Conservation (phyloP, 2,329 filamentous ascomycete species). For the Claviceps cyperi region DNA sequence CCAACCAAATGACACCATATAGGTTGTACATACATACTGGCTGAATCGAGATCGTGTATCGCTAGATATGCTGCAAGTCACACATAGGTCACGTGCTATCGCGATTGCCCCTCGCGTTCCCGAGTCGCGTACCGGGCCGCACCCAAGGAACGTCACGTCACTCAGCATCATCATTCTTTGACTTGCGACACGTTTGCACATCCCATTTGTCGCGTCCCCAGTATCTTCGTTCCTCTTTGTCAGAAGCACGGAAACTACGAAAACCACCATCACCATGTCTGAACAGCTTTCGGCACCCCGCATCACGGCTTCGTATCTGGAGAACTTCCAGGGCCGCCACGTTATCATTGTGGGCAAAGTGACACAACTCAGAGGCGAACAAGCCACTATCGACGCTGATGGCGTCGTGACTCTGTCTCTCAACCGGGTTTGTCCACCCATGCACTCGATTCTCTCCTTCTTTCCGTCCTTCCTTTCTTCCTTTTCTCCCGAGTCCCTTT, state of each 20-base stretch:
- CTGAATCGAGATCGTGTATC: no score
- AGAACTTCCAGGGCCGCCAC: slow-evolving; percentile 57
- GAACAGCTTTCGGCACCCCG: slow-evolving; percentile 61
- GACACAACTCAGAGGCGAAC: slow-evolving; percentile 64
- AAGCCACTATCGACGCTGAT: slow-evolving; percentile 65
- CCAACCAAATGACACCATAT: no score
- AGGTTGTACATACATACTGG: no score
- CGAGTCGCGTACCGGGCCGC: background rate
- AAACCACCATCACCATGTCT: slow-evolving; percentile 34
- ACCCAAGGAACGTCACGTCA: background rate
- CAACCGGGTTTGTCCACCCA: slow-evolving; percentile 43
- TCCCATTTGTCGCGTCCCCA: background rate
- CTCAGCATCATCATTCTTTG: background rate
- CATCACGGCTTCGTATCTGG: slow-evolving; percentile 66
- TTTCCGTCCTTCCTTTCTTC: background rate
- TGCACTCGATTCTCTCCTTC: background rate
- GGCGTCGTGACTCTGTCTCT: slow-evolving; percentile 62
- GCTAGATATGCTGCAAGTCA: background rate
- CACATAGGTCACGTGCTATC: background rate
- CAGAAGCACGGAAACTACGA: no score
- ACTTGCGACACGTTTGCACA: background rate
- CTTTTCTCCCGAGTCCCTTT: no score
- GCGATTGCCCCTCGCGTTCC: background rate
- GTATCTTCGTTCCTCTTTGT: background rate
- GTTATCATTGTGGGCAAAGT: slow-evolving; percentile 83